Evolutionary conservation across 192 early-diverging fungal species (phyloP).

Genomic region (Coemansia pectinata): DNA sequence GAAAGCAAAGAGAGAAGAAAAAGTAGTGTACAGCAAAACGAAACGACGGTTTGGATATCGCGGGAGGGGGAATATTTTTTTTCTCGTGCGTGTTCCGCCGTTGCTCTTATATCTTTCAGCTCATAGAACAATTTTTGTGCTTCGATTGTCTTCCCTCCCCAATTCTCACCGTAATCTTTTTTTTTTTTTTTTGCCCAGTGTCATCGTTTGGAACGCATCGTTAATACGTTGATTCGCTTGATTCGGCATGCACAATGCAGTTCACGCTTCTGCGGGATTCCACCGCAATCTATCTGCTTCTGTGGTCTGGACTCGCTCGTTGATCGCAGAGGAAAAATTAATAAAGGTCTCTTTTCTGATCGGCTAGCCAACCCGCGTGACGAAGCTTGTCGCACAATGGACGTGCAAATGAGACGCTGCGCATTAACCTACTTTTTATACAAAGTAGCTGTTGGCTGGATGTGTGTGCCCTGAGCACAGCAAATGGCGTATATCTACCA

Average conservation of each 20-base stretch:
- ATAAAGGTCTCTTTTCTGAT: neutral
- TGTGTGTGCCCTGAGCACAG: neutral
- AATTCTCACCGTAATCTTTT: neutral
- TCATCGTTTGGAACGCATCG: conserved; percentile 12
- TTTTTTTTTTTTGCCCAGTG: too few species aligned
- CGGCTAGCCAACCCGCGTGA: neutral
- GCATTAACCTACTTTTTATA: neutral
- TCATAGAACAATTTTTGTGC: neutral
- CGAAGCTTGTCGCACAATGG: neutral
- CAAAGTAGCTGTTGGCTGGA: neutral
- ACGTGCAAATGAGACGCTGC: neutral
- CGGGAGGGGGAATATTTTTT: neutral
- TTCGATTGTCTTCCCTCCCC: too few species aligned
- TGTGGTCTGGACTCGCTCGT: neutral
- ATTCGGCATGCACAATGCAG: neutral
- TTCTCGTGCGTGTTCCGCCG: neutral
- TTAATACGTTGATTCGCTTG: conserved; percentile 34
- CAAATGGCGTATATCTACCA: neutral
- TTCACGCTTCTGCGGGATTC: conserved; percentile 22
- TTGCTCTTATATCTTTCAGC: neutral
- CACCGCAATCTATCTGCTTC: neutral
- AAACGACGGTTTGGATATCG: neutral
- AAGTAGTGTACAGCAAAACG: neutral
- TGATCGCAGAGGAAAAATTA: neutral
- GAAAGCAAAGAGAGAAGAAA: neutral